Base-by-base conservation (phyloP, 352 stramenopile genomes). In the Pythium guiyangense region DNA sequence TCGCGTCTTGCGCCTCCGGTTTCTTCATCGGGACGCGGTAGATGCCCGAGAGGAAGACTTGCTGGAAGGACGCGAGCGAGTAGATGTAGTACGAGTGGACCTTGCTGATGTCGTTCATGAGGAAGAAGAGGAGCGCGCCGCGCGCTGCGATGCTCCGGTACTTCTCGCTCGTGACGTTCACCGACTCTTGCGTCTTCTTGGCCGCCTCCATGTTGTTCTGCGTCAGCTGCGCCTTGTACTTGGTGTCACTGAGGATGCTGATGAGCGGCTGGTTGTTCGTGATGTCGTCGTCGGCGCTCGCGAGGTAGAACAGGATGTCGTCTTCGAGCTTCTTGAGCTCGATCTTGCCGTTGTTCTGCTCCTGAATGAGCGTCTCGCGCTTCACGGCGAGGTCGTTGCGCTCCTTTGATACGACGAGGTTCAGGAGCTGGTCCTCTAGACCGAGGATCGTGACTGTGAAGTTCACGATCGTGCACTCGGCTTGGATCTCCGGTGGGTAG, bases 71-170 rank as follows among this genome's bases (percentile, higher is more conserved):
- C 22, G 89, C 92, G 12, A 98, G 86, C 34, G 89, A 98, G 66
- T 98, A 98, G 60, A 98, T 98, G 69, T 98, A 98, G 75, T 98
- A 98, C 49, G 89, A 96, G 59, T 98, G 94, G 20, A 98, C 92
- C 71, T 98, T 98, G 66, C 87, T 91, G 60, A 98, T 94, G 54
- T 98, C 89, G 69, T 97, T 98, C 92, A 98, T 98, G 31, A 98
- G 67, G 83, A 98, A 98, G 77, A 98, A 98, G 4, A 98, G 74
- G 57, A 98, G 63, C 6, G 91, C 96, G 11, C 90, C 92, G 47
- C 95, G 79, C 9, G 94, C 94, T 8, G 95, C 95, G 52, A 98
- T 97, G 37, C 86, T 89, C 10, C 95, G 85, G 62, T 98, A 98
- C 66, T 98, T 98, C 67, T 98, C 92, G 63, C 86, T 97, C 39